Evolutionary conservation across 1,284 basidiomycete genomes (phyloP).

Genomic region (Pseudozyma pruni): DNA sequence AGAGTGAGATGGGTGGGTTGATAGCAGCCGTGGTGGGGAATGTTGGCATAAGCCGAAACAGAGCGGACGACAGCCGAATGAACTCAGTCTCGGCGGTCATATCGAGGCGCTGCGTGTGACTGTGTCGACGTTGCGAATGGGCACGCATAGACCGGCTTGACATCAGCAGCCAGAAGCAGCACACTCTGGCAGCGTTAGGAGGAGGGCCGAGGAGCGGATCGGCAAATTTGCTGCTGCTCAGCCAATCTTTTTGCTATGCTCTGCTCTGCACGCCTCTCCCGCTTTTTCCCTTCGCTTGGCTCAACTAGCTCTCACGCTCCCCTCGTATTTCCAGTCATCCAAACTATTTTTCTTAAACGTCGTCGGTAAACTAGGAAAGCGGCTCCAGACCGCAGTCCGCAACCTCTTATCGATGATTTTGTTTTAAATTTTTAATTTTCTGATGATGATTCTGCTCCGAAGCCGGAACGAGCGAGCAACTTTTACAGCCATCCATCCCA

Average conservation of each 20-base stretch:
- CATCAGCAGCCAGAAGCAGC: too few relatives aligned
- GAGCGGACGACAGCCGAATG: too few relatives aligned
- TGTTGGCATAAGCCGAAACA: too few relatives aligned
- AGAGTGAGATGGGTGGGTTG: not conserved
- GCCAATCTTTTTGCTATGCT: not conserved
- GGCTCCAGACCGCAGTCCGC: conserved; percentile 39
- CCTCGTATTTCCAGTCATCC: too few relatives aligned
- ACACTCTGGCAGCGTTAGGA: too few relatives aligned
- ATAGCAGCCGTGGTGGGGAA: not conserved
- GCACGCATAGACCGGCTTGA: too few relatives aligned
- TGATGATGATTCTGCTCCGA: not conserved
- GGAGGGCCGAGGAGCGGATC: too few relatives aligned
- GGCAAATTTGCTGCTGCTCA: too few relatives aligned
- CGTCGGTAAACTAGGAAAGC: not conserved
- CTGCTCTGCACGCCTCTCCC: not conserved
- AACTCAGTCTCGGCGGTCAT: too few relatives aligned
- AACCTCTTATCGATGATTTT: conserved; percentile 45
- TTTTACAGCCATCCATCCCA: not conserved
- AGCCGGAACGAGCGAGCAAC: conserved; percentile 3
- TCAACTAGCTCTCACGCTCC: too few relatives aligned
- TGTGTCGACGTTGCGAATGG: too few relatives aligned
- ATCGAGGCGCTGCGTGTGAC: too few relatives aligned
- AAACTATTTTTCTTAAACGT: not conserved
- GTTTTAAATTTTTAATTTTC: not conserved
- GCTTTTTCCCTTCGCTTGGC: not conserved